These are phyloP conservation scores for Dictyostelium capitatum DNA, from an alignment of 78 protist genomes.

Conservation along the genomic window DNA sequence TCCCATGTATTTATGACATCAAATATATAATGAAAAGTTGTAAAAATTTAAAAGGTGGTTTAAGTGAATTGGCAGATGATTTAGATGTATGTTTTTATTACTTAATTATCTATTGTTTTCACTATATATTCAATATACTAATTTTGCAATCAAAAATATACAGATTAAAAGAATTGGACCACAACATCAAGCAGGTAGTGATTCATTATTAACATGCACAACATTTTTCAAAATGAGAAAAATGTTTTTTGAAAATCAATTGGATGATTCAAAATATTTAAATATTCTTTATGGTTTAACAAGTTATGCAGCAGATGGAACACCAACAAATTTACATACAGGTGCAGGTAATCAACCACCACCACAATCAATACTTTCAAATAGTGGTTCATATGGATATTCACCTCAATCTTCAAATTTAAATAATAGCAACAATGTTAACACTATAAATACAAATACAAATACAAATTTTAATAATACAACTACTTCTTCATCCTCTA, in stretches of 20 bases:
- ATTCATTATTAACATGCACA: conserved; percentile 93
- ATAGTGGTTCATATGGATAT: conserved; percentile 4
- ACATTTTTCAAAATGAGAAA: conserved; percentile 95
- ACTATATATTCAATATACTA: neutral
- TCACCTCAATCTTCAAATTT: neutral
- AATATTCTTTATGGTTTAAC: conserved; percentile 87
- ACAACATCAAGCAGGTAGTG: conserved; percentile 99
- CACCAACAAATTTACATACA: conserved; percentile 8
- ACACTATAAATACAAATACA: neutral
- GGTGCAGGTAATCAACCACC: conserved; percentile 4
- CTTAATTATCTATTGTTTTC: neutral
- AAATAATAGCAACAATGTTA: neutral
- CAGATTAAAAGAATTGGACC: conserved; percentile 96
- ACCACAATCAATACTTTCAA: neutral
- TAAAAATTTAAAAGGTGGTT: conserved; percentile 95
- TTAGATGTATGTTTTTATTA: conserved; percentile 79
- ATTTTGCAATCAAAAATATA: neutral
- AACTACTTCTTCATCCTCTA: neutral
- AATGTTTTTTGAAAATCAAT: conserved; percentile 90
- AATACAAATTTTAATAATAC: neutral
- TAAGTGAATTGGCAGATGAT: conserved; percentile 96
- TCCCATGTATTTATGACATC: conserved; percentile 96
- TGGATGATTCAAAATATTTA: conserved; percentile 91
- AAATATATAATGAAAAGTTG: conserved; percentile 94
- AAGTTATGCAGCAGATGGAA: conserved; percentile 10